Evolutionary conservation across 2,329 filamentous ascomycete species (phyloP).

Genomic region (Lasiodiplodia citricola): DNA sequence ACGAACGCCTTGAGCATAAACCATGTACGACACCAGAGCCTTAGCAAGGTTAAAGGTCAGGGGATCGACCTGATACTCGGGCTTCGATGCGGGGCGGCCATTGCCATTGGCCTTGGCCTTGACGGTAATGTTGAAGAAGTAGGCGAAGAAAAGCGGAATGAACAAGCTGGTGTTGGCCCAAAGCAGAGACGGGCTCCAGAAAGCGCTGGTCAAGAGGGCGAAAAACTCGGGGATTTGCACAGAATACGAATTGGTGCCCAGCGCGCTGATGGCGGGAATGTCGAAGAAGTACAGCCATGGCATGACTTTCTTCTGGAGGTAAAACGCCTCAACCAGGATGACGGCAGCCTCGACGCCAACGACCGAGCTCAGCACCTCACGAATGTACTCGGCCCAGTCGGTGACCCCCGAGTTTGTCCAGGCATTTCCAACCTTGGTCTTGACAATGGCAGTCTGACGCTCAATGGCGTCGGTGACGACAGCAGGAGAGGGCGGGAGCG

Average conservation of each 20-base stretch:
- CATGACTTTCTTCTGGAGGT: slow-evolving; percentile 73
- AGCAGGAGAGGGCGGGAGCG: slow-evolving; percentile 80
- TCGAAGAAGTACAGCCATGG: slow-evolving; percentile 75
- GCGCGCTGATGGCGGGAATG: slow-evolving; percentile 64
- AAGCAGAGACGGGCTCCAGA: slow-evolving; percentile 81
- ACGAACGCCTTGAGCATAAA: slow-evolving; percentile 67
- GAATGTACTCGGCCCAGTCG: slow-evolving; percentile 68
- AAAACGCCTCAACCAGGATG: slow-evolving; percentile 71
- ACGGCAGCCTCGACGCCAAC: slow-evolving; percentile 72
- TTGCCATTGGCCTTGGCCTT: slow-evolving; percentile 40
- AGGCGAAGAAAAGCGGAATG: slow-evolving; percentile 74
- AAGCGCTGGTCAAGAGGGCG: slow-evolving; percentile 72
- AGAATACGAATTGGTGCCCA: slow-evolving; percentile 63
- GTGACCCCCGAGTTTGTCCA: slow-evolving; percentile 71
- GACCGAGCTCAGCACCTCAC: slow-evolving; percentile 74
- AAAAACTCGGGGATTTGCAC: slow-evolving; percentile 82
- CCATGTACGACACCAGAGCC: slow-evolving; percentile 78
- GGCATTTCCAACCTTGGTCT: slow-evolving; percentile 67
- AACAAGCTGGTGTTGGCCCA: slow-evolving; percentile 77
- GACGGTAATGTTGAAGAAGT: slow-evolving; percentile 86
- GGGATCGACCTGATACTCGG: slow-evolving; percentile 75
- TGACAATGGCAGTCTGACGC: slow-evolving; percentile 69
- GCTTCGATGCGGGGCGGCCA: slow-evolving; percentile 32
- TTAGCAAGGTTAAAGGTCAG: slow-evolving; percentile 90
- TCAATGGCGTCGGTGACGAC: slow-evolving; percentile 79